Conservation (phyloP, 1,284 basidiomycete genomes). For the Leccinum subrobustum region DNA sequence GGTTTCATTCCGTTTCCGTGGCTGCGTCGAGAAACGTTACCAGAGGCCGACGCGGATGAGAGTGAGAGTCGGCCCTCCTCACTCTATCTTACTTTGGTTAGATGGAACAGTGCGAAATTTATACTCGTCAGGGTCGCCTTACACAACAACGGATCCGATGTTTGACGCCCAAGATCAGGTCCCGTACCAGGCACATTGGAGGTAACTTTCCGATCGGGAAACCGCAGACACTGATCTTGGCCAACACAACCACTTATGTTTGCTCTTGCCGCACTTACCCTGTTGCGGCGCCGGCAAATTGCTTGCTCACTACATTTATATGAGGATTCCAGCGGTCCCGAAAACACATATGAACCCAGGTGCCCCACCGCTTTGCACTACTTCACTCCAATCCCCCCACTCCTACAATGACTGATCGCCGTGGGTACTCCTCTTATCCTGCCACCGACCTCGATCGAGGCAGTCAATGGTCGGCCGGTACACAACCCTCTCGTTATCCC, state of each 20-base stretch:
- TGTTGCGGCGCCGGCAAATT: conserved; percentile 34
- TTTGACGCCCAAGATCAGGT: conserved; percentile 26
- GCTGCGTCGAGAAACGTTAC: conserved; percentile 18
- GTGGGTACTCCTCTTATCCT: conserved; percentile 27
- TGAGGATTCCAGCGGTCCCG: conserved; percentile 30
- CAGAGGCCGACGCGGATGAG: conserved; percentile 14
- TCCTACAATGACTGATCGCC: conserved; percentile 30
- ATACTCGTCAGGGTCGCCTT: conserved; percentile 29
- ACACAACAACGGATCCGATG: conserved; percentile 16
- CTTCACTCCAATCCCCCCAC: conserved; percentile 1
- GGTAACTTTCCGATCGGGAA: conserved; percentile 29
- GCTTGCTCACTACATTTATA: conserved; percentile 29
- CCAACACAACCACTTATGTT: conserved; percentile 30
- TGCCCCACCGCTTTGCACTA: conserved; percentile 6
- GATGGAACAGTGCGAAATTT: conserved; percentile 15
- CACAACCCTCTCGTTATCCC: conserved; percentile 28
- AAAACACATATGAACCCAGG: conserved; percentile 35
- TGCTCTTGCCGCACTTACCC: conserved; percentile 31
- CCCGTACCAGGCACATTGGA: conserved; percentile 31
- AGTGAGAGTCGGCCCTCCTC: conserved; percentile 8
- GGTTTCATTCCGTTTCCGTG: conserved; percentile 18
- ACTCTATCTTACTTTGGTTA: conserved; percentile 36
- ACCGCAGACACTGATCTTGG: conserved; percentile 30
- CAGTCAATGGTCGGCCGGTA: conserved; percentile 24
- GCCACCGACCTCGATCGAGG: conserved; percentile 17